Evolutionary conservation across 2,329 filamentous ascomycete species (phyloP).

Genomic region (Fusarium odoratissimum): DNA sequence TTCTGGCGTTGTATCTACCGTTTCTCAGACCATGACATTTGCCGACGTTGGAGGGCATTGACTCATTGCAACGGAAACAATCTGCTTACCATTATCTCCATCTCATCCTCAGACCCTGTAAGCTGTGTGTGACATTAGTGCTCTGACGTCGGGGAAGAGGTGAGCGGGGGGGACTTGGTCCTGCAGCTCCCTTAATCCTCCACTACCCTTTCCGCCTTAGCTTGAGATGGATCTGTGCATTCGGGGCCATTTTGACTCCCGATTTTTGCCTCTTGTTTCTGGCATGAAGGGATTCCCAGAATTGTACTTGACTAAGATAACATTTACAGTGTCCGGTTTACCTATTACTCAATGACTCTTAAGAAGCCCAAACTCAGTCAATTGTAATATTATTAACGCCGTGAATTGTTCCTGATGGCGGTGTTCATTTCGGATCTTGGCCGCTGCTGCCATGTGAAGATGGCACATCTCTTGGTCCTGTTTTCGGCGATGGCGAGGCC

Average conservation of each 20-base stretch:
- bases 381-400: neutral
- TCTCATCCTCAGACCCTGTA: neutral
- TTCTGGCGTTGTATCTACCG: neutral
- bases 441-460: constrained; percentile 9
- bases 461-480: neutral
- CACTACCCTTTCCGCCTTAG: neutral
- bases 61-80: neutral
- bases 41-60: neutral
- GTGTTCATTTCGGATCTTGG: constrained; percentile 8
- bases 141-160: constrained; percentile 4
- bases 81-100: neutral
- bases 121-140: neutral
- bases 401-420: neutral
- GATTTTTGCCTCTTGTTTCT: neutral
- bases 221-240: neutral
- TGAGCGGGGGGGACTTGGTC: constrained; percentile 17
- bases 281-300: neutral
- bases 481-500: neutral
- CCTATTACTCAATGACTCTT: rapidly evolving
- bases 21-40: neutral
- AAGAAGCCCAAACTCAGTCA: neutral
- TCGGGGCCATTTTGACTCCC: neutral
- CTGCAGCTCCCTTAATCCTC: constrained; percentile 8
- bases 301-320: neutral
- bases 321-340: neutral